Evolutionary conservation across 2,329 filamentous ascomycete genomes (phyloP).

Genomic region (Didymosphaeria variabile): DNA sequence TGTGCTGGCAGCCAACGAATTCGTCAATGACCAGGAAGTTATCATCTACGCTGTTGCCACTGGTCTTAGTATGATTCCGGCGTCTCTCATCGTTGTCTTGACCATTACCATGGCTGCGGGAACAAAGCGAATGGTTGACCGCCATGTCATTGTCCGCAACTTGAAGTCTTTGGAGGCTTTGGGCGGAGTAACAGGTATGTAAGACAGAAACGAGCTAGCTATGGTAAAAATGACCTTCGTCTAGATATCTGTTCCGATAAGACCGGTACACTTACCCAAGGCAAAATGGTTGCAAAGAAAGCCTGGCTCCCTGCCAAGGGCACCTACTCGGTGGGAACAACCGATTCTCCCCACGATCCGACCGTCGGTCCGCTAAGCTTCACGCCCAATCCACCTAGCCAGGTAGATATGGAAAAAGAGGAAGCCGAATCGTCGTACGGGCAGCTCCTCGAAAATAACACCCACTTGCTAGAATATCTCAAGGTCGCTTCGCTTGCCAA

Average conservation of each 20-base stretch:
- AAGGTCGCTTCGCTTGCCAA: slow-evolving; percentile 57
- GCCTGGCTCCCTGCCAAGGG: slow-evolving; percentile 50
- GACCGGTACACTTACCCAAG: slow-evolving; percentile 54
- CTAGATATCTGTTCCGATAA: slow-evolving; percentile 62
- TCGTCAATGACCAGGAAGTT: slow-evolving; percentile 50
- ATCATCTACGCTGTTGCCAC: slow-evolving; percentile 53
- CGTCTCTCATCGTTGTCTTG: slow-evolving; percentile 48
- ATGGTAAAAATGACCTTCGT: slow-evolving; percentile 2
- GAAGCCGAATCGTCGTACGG: slow-evolving; percentile 24
- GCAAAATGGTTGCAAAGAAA: slow-evolving; percentile 49
- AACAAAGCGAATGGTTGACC: slow-evolving; percentile 48
- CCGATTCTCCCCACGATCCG: slow-evolving; percentile 46
- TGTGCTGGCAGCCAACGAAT: slow-evolving; percentile 51
- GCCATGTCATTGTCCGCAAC: slow-evolving; percentile 47
- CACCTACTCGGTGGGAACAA: slow-evolving; percentile 48
- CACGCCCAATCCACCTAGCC: slow-evolving; percentile 31
- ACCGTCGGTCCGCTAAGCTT: slow-evolving; percentile 43
- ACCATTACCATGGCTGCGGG: slow-evolving; percentile 53
- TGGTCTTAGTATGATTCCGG: slow-evolving; percentile 51
- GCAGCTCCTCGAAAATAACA: slow-evolving; percentile 36
- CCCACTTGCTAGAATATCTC: slow-evolving; percentile 43
- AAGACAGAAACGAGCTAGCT: not conserved
- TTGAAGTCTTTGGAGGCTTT: slow-evolving; percentile 48
- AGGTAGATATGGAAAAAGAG: slow-evolving; percentile 37
- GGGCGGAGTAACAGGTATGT: slow-evolving; percentile 44